Conservation (phyloP, 768 basidiomycete genomes). For the Kwoniella sp. region DNA sequence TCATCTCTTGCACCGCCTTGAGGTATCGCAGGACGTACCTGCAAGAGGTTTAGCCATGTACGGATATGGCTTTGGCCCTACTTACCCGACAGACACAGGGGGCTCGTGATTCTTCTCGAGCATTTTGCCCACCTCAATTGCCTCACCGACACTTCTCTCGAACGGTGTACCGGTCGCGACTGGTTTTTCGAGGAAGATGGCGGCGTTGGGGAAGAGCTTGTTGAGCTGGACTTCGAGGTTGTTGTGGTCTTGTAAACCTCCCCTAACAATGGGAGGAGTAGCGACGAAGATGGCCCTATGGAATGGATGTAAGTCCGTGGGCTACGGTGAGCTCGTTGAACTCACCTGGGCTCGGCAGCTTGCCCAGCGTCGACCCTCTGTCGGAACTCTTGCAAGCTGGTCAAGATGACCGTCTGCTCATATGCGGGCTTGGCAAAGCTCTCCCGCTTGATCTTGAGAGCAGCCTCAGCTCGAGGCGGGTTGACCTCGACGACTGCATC, state of each 20-base stretch:
- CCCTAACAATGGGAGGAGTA: slow-evolving; percentile 84
- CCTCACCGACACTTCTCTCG: slow-evolving; percentile 54
- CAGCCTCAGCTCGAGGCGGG: slow-evolving; percentile 70
- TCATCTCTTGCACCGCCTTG: slow-evolving; percentile 90
- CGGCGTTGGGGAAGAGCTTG: slow-evolving; percentile 75
- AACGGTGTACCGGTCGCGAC: slow-evolving; percentile 67
- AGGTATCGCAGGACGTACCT: slow-evolving; percentile 83
- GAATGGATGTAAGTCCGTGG: not conserved
- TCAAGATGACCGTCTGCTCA: slow-evolving; percentile 58
- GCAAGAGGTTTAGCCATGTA: not conserved
- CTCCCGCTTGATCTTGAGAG: slow-evolving; percentile 73
- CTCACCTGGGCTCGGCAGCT: slow-evolving; percentile 27
- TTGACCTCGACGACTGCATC: slow-evolving; percentile 88
- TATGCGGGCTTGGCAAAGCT: slow-evolving; percentile 85
- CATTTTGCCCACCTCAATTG: slow-evolving; percentile 65
- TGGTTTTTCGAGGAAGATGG: slow-evolving; percentile 88
- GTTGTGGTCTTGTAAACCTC: slow-evolving; percentile 63
- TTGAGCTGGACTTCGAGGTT: slow-evolving; percentile 83
- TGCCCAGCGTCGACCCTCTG: slow-evolving; percentile 20
- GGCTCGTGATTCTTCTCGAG: slow-evolving; percentile 63
- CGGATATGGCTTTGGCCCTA: not conserved
- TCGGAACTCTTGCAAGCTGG: slow-evolving; percentile 18
- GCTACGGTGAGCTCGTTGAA: not conserved
- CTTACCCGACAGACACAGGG: slow-evolving; percentile 71
- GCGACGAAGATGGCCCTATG: slow-evolving; percentile 75